Percentiles rank a stretch among this genome's conserved stretches.
Conservation (phyloP, 2,329 filamentous ascomycete species). For the Pseudocercospora pini-densiflorae region DNA sequence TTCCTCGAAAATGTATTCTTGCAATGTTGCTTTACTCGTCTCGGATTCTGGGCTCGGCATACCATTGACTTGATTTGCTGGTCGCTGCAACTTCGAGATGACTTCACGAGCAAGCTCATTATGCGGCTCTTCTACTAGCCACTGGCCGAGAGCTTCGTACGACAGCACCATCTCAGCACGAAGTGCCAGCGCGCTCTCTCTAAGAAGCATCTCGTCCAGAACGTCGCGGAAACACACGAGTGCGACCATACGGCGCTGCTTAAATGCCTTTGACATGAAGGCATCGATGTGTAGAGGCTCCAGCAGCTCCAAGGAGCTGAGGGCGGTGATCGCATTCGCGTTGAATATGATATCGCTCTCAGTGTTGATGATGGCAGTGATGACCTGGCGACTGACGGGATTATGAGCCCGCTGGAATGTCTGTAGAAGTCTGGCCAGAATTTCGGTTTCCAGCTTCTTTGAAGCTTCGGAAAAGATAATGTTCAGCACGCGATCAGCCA, state of each 20-base stretch:
- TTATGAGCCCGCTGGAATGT: conserved; percentile 67
- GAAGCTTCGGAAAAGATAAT: conserved; percentile 61
- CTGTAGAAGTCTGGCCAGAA: conserved; percentile 64
- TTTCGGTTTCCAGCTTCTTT: conserved; percentile 64
- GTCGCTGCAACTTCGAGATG: conserved; percentile 66
- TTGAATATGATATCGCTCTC: conserved; percentile 68
- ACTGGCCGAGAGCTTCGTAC: conserved; percentile 78
- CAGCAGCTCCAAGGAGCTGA: conserved; percentile 64
- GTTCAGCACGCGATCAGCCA: conserved; percentile 24
- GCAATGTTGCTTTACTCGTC: conserved; percentile 72
- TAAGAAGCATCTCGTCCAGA: conserved; percentile 77
- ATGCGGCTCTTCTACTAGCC: conserved; percentile 75
- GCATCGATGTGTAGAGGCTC: conserved; percentile 63
- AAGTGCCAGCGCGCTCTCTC: conserved; percentile 75
- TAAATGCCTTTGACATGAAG: conserved; percentile 73
- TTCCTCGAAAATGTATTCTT: conserved; percentile 95
- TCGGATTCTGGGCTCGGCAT: conserved; percentile 62
- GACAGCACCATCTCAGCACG: conserved; percentile 86
- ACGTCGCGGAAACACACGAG: conserved; percentile 81
- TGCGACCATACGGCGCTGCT: conserved; percentile 70
- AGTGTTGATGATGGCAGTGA: conserved; percentile 54
- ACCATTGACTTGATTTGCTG: conserved; percentile 60
- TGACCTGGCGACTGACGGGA: conserved; percentile 58
- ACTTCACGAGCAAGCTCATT: conserved; percentile 71
- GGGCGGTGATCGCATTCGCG: conserved; percentile 62